Conservation (phyloP, 2,329 filamentous ascomycete genomes). For the Penicillium corylophilum region DNA sequence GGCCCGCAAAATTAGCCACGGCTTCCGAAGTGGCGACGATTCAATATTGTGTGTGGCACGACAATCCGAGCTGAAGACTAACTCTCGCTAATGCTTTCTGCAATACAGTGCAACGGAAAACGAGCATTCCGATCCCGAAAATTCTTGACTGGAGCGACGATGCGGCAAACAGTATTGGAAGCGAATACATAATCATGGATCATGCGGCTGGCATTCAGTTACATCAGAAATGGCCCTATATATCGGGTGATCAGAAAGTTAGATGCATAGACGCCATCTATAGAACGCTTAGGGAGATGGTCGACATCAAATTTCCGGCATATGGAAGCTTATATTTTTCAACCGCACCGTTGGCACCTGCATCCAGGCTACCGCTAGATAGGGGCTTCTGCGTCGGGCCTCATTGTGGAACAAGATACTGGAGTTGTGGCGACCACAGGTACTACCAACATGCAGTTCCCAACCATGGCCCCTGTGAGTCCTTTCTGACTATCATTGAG, state of each 20-base stretch:
- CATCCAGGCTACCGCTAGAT: conserved; percentile 25
- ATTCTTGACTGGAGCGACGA: conserved; percentile 11
- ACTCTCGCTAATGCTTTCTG: no score
- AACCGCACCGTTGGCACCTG: conserved; percentile 23
- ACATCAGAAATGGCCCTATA: conserved; percentile 33
- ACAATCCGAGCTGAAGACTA: no score
- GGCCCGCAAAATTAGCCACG: no score
- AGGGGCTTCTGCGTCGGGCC: conserved; percentile 36
- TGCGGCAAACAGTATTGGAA: conserved; percentile 6
- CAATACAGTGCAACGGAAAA: background rate
- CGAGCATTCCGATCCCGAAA: conserved; percentile 7
- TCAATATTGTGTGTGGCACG: no score
- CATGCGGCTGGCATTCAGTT: conserved; percentile 15
- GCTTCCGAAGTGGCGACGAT: no score
- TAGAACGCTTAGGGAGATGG: conserved; percentile 30
- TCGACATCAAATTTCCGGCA: conserved; percentile 36
- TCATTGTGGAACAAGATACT: conserved; percentile 26
- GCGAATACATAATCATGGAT: conserved; percentile 10
- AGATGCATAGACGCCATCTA: conserved; percentile 32
- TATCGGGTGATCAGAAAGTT: conserved; percentile 36
- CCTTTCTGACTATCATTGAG: no score
- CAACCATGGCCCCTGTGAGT: conserved; percentile 24
- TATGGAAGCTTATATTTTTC: conserved; percentile 41
- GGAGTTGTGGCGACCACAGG: conserved; percentile 11
- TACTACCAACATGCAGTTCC: conserved; percentile 16